Conservation (phyloP, 2,329 filamentous ascomycete species). For the Fusarium torreyae region DNA sequence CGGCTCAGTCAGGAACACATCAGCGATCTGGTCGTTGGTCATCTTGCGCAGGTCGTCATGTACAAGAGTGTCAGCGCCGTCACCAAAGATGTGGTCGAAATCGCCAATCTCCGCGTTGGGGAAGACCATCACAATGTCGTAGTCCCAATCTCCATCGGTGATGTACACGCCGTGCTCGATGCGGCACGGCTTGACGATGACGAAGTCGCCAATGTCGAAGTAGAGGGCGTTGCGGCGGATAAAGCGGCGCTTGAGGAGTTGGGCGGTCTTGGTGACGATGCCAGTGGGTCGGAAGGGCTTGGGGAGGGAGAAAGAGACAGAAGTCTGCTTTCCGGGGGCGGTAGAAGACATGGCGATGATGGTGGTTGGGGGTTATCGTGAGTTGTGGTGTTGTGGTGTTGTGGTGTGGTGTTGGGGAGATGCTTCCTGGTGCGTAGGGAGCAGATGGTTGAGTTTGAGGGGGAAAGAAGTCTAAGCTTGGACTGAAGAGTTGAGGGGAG, state of each 20-base stretch:
- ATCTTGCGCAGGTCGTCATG: not conserved
- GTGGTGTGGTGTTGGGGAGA: not conserved
- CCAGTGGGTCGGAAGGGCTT: too few relatives aligned
- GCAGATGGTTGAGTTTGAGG: not conserved
- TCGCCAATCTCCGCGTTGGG: not conserved
- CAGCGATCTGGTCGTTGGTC: not conserved
- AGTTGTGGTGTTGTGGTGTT: not conserved
- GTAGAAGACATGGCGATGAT: not conserved
- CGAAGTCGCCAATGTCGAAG: not conserved
- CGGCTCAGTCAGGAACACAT: not conserved
- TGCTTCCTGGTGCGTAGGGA: not conserved
- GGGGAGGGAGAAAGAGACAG: too few relatives aligned
- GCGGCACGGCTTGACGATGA: not conserved
- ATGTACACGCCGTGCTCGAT: not conserved
- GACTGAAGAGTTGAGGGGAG: not conserved
- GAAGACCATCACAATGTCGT: conserved; percentile 1
- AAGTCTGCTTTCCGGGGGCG: not conserved
- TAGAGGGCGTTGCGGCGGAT: not conserved
- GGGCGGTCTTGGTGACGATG: not conserved
- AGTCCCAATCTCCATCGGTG: not conserved
- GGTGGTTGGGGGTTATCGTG: not conserved
- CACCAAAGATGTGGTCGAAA: not conserved
- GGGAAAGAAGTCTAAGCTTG: not conserved
- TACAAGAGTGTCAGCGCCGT: not conserved
- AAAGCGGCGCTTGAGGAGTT: not conserved